These are phyloP conservation scores for Kwoniella shivajii DNA, from an alignment of 1,284 basidiomycete species.

Conservation along the genomic window DNA sequence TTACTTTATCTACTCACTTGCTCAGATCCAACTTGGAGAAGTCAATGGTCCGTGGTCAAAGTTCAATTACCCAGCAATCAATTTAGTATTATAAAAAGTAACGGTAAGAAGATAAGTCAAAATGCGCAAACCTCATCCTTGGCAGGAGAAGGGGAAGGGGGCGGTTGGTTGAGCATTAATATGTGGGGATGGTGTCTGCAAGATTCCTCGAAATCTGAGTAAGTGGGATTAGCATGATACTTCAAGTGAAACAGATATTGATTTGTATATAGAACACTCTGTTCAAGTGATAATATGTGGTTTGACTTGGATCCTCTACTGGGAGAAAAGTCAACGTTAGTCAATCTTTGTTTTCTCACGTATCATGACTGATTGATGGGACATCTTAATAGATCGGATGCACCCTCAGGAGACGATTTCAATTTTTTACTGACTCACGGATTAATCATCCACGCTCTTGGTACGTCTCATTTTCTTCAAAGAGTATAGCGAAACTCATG, in stretches of 20 bases:
- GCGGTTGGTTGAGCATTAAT: constrained; percentile 20
- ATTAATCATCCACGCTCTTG: constrained; percentile 26
- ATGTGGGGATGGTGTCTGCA: constrained; percentile 38
- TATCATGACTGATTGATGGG: background rate
- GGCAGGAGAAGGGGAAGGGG: background rate
- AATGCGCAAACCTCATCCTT: background rate
- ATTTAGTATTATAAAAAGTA: constrained; percentile 9
- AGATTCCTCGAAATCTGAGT: constrained; percentile 6
- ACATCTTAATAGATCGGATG: background rate
- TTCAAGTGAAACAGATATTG: background rate
- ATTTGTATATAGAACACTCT: constrained; percentile 13
- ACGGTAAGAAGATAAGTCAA: constrained; percentile 1
- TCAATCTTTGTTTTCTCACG: background rate
- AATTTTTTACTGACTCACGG: constrained; percentile 20
- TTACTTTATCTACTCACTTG: constrained; percentile 23
- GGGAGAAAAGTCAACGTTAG: constrained; percentile 14
- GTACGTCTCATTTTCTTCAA: constrained; percentile 7
- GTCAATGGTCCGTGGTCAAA: constrained; percentile 16
- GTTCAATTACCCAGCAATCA: constrained; percentile 9
- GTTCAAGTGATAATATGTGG: constrained; percentile 24
- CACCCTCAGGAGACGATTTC: constrained; percentile 17
- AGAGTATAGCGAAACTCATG: background rate
- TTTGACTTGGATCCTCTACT: constrained; percentile 24
- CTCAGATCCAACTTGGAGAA: constrained; percentile 22
- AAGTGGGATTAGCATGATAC: background rate